A percentile compares a stretch with the other conserved stretches of the same genome.
Conservation (phyloP, 2,329 filamentous ascomycete species). For the Aspergillus sclerotialis region DNA sequence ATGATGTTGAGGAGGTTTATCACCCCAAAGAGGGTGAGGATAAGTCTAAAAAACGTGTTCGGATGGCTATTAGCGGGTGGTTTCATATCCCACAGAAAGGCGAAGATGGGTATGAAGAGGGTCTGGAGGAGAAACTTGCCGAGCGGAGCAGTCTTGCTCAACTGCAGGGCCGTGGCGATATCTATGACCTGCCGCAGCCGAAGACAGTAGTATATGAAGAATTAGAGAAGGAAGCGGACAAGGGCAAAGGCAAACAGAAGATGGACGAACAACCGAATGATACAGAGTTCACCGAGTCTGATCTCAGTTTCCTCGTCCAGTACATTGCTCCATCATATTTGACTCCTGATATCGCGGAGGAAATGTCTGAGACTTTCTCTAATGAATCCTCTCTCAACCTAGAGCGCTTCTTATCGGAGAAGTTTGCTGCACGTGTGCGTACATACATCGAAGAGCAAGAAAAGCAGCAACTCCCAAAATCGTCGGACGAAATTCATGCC, state of each 20-base stretch:
- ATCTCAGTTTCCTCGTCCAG: slow-evolving; percentile 82
- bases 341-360: slow-evolving; percentile 81
- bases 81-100: slow-evolving; percentile 95
- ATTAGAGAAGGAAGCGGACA: slow-evolving; percentile 26
- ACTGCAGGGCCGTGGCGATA: slow-evolving; percentile 82
- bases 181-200: slow-evolving; percentile 73
- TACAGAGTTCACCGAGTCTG: slow-evolving; percentile 61
- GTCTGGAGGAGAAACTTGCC: slow-evolving; percentile 79
- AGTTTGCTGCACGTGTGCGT: slow-evolving; percentile 66
- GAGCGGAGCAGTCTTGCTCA: slow-evolving; percentile 89
- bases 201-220: slow-evolving; percentile 44
- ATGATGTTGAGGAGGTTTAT: slow-evolving; percentile 98
- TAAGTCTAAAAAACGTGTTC: slow-evolving; percentile 57
- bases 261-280: slow-evolving; percentile 42
- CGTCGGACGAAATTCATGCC: slow-evolving; percentile 52
- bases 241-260: slow-evolving; percentile 32
- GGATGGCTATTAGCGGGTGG: slow-evolving; percentile 99
- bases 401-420: slow-evolving; percentile 67
- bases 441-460: slow-evolving; percentile 65
- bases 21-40: slow-evolving; percentile 55
- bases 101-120: slow-evolving; percentile 84
- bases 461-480: slow-evolving; percentile 33
- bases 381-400: slow-evolving; percentile 80
- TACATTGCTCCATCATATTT: slow-evolving; percentile 88
- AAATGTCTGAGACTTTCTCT: slow-evolving; percentile 70